These are phyloP conservation scores for Fusarium marasasianum DNA, from an alignment of 2,329 filamentous ascomycete species.

Conservation along the genomic window DNA sequence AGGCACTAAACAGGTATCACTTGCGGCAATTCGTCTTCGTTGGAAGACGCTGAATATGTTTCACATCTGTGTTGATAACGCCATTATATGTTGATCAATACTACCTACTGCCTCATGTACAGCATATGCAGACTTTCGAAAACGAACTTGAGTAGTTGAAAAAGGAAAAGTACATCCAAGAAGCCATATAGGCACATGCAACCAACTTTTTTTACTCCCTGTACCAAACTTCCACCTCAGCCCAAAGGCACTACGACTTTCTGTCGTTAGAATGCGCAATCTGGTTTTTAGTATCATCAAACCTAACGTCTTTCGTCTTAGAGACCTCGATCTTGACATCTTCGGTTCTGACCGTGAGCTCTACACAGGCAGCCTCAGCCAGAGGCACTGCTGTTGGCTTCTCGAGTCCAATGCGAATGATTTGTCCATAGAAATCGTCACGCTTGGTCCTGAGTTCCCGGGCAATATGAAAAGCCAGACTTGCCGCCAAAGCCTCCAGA, in stretches of 20 bases:
- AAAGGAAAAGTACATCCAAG: background rate
- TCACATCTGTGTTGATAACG: background rate
- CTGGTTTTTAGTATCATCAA: conserved; percentile 20
- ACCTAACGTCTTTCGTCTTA: conserved; percentile 9
- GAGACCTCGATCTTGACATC: conserved; percentile 33
- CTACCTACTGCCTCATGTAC: conserved; percentile 6
- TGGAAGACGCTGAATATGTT: background rate
- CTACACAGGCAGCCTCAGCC: conserved; percentile 76
- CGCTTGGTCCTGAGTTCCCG: conserved; percentile 49
- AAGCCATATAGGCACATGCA: background rate
- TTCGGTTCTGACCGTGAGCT: conserved; percentile 52
- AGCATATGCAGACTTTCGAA: background rate
- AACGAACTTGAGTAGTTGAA: background rate
- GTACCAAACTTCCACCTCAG: too few relatives aligned
- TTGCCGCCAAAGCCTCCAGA: conserved; percentile 67
- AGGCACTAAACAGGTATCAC: background rate
- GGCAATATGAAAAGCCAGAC: conserved; percentile 59
- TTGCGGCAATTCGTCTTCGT: background rate
- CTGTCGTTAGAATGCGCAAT: background rate
- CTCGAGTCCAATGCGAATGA: conserved; percentile 69
- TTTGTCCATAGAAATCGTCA: conserved; percentile 52
- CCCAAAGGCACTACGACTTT: background rate
- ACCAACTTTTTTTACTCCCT: background rate
- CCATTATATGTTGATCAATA: background rate
- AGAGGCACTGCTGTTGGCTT: conserved; percentile 79